These are phyloP conservation scores for Eurotiales sp. DNA, from an alignment of 2,329 filamentous ascomycete genomes.

Conservation along the genomic window DNA sequence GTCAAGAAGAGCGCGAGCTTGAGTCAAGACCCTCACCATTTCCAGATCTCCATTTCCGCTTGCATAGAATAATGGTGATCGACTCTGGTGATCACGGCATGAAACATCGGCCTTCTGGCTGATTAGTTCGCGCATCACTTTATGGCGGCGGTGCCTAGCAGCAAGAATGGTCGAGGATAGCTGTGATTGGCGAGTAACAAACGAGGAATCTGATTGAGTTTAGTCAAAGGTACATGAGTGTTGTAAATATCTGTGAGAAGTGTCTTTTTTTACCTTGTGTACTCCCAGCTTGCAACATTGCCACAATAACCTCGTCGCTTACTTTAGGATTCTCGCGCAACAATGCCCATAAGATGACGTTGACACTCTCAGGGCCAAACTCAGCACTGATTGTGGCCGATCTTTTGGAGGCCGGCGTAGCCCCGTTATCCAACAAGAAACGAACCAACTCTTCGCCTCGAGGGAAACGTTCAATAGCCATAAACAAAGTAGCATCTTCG, in stretches of 20 bases:
- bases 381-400: not conserved
- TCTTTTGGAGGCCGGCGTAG: not conserved
- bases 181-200: constrained; percentile 47
- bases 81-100: constrained; percentile 47
- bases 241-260: too few species aligned
- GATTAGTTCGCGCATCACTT: constrained; percentile 54
- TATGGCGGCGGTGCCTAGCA: constrained; percentile 59
- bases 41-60: constrained; percentile 54
- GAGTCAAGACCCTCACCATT: constrained; percentile 51
- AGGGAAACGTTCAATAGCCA: constrained; percentile 6
- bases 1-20: constrained; percentile 55
- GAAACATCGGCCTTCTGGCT: constrained; percentile 59
- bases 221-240: too few species aligned
- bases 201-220: constrained; percentile 2
- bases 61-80: constrained; percentile 59
- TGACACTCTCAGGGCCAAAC: not conserved
- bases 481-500: not conserved
- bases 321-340: constrained; percentile 4
- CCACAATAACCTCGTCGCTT: constrained; percentile 2
- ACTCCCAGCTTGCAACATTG: not conserved
- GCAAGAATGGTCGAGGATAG: constrained; percentile 27
- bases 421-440: not conserved
- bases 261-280: not conserved
- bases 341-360: not conserved
- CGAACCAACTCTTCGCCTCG: constrained; percentile 2